Evolutionary conservation across 192 early-diverging fungal species (phyloP).

Genomic region (Physocladia obscura): DNA sequence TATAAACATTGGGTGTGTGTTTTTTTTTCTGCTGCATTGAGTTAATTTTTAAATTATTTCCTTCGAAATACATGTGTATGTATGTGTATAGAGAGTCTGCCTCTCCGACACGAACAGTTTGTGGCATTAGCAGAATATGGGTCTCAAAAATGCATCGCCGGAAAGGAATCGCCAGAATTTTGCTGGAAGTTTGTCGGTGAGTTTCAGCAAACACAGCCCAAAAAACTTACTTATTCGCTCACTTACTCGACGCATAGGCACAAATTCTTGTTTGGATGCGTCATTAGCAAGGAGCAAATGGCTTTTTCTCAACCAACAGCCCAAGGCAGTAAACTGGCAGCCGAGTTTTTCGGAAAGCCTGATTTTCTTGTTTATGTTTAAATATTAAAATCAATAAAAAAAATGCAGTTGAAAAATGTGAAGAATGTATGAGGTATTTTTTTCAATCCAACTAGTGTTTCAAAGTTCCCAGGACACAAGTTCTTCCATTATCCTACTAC

Average conservation of each 20-base stretch:
- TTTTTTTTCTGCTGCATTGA: background rate
- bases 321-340: background rate
- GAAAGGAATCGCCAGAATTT: slow-evolving; percentile 25
- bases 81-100: background rate
- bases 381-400: background rate
- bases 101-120: background rate
- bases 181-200: slow-evolving; percentile 29
- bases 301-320: slow-evolving; percentile 29
- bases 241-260: no score
- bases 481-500: no score
- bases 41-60: background rate
- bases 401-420: no score
- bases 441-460: no score
- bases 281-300: slow-evolving; percentile 16
- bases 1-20: background rate
- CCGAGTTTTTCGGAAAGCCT: slow-evolving; percentile 1
- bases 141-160: slow-evolving; percentile 27
- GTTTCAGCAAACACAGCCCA: background rate
- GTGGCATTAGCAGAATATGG: slow-evolving; percentile 37
- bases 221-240: no score
- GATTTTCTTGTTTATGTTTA: slow-evolving; percentile 33
- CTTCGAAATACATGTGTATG: background rate
- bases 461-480: no score
- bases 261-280: slow-evolving; percentile 23
- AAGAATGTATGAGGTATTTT: no score